phyloP scores from a whole-genome alignment of 2,329 filamentous ascomycete genomes.

The Myriangium duriaei region DNA sequence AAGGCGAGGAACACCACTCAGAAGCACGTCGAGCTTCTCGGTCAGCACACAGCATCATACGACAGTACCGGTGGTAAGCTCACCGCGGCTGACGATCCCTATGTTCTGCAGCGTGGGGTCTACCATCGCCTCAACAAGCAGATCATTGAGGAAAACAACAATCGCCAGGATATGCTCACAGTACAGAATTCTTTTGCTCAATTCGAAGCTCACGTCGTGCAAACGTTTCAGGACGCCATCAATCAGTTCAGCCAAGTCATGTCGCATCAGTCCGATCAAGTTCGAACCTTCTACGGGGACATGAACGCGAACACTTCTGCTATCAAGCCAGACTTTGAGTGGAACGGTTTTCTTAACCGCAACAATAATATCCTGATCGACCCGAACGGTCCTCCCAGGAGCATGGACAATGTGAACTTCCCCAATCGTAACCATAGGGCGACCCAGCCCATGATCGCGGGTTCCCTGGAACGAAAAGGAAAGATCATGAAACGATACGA shows the following conservation, averaged over 20 bases:
- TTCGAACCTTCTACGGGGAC: slow-evolving; percentile 67
- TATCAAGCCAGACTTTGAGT: slow-evolving; percentile 78
- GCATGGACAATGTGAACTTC: slow-evolving; percentile 63
- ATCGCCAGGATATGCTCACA: slow-evolving; percentile 76
- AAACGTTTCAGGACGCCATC: slow-evolving; percentile 70
- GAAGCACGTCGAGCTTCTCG: slow-evolving; percentile 91
- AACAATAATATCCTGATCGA: slow-evolving; percentile 63
- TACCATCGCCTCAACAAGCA: slow-evolving; percentile 79
- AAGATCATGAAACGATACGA: slow-evolving; percentile 74
- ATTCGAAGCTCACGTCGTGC: slow-evolving; percentile 77
- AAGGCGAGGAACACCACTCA: slow-evolving; percentile 77
- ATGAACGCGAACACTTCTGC: slow-evolving; percentile 66
- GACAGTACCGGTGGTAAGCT: slow-evolving; percentile 64
- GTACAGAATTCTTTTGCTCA: slow-evolving; percentile 83
- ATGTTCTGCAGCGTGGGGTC: slow-evolving; percentile 71
- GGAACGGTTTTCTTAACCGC: slow-evolving; percentile 66
- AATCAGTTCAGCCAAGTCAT: slow-evolving; percentile 72
- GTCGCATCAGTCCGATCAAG: slow-evolving; percentile 69
- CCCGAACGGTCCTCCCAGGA: slow-evolving; percentile 59
- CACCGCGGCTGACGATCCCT: slow-evolving; percentile 68
- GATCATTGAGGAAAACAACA: slow-evolving; percentile 90
- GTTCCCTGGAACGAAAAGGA: slow-evolving; percentile 79
- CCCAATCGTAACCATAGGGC: slow-evolving; percentile 76
- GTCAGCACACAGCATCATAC: slow-evolving; percentile 68
- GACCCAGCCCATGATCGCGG: slow-evolving; percentile 75